Percentiles rank a stretch among this genome's conserved stretches.
Evolutionary conservation across 352 stramenopile species (phyloP).

Genomic region (Saprolegnia parasitica): DNA sequence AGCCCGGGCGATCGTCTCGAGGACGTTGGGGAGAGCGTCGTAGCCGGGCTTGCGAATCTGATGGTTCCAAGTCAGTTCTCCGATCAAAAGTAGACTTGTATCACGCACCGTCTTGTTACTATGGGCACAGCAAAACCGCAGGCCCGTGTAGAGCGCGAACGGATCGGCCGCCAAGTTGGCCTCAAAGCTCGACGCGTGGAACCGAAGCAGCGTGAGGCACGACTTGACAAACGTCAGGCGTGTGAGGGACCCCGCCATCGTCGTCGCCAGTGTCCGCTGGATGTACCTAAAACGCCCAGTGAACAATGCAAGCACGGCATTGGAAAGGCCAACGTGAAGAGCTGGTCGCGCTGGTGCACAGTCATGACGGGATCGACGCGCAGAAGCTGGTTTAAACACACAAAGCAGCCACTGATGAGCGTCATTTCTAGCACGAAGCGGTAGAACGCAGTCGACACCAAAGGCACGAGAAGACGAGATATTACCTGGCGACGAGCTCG

Average conservation of each 20-base stretch:
- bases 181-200: constrained; percentile 11
- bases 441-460: neutral
- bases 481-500: constrained; percentile 40
- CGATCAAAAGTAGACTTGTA: neutral
- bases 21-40: constrained; percentile 40
- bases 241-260: constrained; percentile 6
- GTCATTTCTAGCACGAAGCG: constrained; percentile 42
- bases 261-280: constrained; percentile 16
- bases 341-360: constrained; percentile 43
- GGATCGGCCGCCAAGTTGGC: constrained; percentile 8
- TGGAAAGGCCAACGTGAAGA: constrained; percentile 49
- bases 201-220: constrained; percentile 15
- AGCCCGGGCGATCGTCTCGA: constrained; percentile 42
- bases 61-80: neutral
- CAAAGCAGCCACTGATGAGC: constrained; percentile 64
- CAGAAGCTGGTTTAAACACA: constrained; percentile 52
- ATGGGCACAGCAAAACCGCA: constrained; percentile 16
- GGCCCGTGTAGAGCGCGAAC: constrained; percentile 16
- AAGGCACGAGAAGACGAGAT: no score
- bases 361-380: constrained; percentile 52
- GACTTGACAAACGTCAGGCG: constrained; percentile 25
- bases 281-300: constrained; percentile 27
- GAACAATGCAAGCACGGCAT: neutral
- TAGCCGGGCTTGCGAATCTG: constrained; percentile 72
- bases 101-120: constrained; percentile 54